Conservation (phyloP, 805 yeast species). For the Groenewaldozyma salmanticensis region DNA sequence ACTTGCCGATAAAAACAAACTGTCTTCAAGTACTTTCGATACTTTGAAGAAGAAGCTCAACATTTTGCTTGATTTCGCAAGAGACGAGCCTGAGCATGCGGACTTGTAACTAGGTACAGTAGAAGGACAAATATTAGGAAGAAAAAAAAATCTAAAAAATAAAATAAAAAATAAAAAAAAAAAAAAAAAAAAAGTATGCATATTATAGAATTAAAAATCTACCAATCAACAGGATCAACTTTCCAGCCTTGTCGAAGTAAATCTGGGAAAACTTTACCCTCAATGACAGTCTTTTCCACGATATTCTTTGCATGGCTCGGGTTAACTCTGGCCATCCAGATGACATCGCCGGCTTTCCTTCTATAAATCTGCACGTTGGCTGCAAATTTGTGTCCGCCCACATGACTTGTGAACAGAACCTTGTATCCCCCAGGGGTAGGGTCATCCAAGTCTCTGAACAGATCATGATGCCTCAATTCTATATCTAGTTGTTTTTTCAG, state of each 20-base stretch:
- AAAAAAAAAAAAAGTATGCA: not conserved
- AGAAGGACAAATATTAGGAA: not conserved
- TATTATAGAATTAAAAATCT: not conserved
- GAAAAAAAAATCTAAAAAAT: not conserved
- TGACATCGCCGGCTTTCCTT: conserved; percentile 53
- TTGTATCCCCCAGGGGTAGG: conserved; percentile 63
- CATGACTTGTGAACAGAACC: conserved; percentile 69
- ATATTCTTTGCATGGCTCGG: conserved; percentile 70
- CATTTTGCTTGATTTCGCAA: conserved; percentile 31
- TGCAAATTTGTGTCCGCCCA: conserved; percentile 93
- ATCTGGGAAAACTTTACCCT: conserved; percentile 57
- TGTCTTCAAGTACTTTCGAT: conserved; percentile 39
- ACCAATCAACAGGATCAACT: not conserved
- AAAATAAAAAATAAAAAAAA: too few species aligned
- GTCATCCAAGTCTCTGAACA: conserved; percentile 69
- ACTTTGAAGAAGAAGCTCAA: conserved; percentile 43
- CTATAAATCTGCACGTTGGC: conserved; percentile 79
- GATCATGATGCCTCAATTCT: conserved; percentile 58
- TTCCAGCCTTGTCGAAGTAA: conserved; percentile 37
- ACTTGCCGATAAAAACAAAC: conserved; percentile 25
- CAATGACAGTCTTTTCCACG: conserved; percentile 62
- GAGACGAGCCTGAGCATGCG: conserved; percentile 9
- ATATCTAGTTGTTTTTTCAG: conserved; percentile 71
- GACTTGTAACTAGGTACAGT: conserved; percentile 17
- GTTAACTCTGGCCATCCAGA: conserved; percentile 81